Evolutionary conservation across 2,329 filamentous ascomycete species (phyloP).

Genomic region (Alternaria solani): DNA sequence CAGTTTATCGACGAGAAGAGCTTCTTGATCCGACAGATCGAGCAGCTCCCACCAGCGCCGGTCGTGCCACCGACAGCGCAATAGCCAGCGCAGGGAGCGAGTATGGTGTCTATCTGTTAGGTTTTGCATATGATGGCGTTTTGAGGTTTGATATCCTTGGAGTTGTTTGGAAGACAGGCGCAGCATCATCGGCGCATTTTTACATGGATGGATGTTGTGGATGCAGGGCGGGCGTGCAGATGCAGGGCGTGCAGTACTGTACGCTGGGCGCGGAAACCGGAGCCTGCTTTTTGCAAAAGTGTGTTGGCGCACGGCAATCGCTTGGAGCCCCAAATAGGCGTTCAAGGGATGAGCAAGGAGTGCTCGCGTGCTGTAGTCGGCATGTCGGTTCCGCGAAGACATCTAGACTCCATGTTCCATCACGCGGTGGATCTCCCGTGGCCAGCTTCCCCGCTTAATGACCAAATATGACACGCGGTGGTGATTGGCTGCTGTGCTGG

Average conservation of each 20-base stretch:
- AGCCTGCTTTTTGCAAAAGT: not conserved
- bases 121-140: slow-evolving; percentile 20
- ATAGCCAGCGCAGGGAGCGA: slow-evolving; percentile 9
- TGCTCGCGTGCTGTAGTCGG: slow-evolving; percentile 14
- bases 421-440: slow-evolving; percentile 12
- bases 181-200: slow-evolving; percentile 11
- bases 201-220: not conserved
- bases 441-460: slow-evolving; percentile 14
- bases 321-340: not conserved
- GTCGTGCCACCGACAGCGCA: slow-evolving; percentile 32
- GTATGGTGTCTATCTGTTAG: not conserved
- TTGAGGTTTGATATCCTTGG: slow-evolving; percentile 12
- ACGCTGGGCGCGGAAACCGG: not conserved
- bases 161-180: slow-evolving; percentile 6
- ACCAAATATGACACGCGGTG: slow-evolving; percentile 14
- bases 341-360: not conserved
- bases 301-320: not conserved
- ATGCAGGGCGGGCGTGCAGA: not conserved
- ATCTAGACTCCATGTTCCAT: slow-evolving; percentile 10
- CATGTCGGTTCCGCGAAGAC: not conserved
- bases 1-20: slow-evolving; percentile 98
- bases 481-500: slow-evolving; percentile 19
- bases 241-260: slow-evolving; percentile 2
- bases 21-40: slow-evolving; percentile 94
- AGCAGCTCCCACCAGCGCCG: slow-evolving; percentile 52